Conservation (phyloP, 225 moss, liverwort and hornwort genomes). For the Bryum argenteum region DNA sequence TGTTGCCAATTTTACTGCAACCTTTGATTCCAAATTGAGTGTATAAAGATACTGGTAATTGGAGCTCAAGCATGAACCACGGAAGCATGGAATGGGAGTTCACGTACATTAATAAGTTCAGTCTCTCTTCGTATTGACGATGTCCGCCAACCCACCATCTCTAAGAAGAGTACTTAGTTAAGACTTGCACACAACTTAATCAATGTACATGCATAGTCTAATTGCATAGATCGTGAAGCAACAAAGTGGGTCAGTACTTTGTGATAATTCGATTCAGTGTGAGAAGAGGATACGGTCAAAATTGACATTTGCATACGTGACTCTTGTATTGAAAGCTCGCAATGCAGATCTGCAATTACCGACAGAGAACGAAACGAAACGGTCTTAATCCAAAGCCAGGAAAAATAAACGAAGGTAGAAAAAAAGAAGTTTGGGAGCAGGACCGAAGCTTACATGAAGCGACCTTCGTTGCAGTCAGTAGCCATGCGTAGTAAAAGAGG, state of each 20-base stretch:
- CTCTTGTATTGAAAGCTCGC: constrained; percentile 68
- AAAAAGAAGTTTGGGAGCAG: not conserved
- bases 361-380: not conserved
- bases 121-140: constrained; percentile 80
- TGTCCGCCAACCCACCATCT: constrained; percentile 97
- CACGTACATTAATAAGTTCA: constrained; percentile 63
- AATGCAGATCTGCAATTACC: constrained; percentile 72
- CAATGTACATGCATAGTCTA: no score
- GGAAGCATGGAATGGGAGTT: not conserved
- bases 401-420: not conserved
- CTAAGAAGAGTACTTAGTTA: constrained; percentile 43
- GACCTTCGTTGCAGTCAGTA: constrained; percentile 71
- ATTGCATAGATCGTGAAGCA: not conserved
- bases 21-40: not conserved
- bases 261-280: not conserved
- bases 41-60: not conserved
- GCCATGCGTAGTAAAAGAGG: constrained; percentile 87
- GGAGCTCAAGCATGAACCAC: not conserved
- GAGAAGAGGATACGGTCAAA: constrained; percentile 85
- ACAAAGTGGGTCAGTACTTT: not conserved
- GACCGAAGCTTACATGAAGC: constrained; percentile 78
- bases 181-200: not conserved
- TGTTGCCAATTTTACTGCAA: not conserved
- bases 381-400: not conserved
- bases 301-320: constrained; percentile 74